Base-by-base conservation (phyloP, 352 stramenopile genomes). In the Saprolegnia diclina region DNA sequence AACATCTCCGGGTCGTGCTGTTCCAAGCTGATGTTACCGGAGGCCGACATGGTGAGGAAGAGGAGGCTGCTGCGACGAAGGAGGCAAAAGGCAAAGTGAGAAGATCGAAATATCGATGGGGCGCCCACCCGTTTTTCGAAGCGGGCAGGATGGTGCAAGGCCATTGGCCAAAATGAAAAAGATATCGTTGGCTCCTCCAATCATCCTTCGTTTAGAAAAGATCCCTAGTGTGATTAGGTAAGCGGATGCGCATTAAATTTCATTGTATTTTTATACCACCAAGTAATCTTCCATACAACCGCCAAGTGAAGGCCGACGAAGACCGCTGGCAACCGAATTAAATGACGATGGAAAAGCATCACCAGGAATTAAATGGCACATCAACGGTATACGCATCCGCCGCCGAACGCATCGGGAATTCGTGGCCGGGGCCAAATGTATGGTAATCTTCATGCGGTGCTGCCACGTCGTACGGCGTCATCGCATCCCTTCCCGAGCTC, bases 1-100 rank as follows among this genome's bases (percentile, higher is more conserved):
- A 97, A 99, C 55, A 99, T 81, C 76, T 98, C 95, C 5, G 96
- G 95, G 80, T 99, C 97, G 74, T 98, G 91, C 76, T 98, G 78
- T 70, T 95, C 79, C 37, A 98, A 87, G 64, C 89, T 78, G 50
- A 79, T 78, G 78, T 89, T 92, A 67, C 81, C 81, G 54, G 83
- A 57, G 14, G 22, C 22, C 21, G 18, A 61, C 62, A 56, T 61
- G 32, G 44, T 45, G 45, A 35, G 29, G 24, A 61, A 11, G 89
- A 26, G 52, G 13, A 92, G 74, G 98, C 96, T 81, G 92, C 98
- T 73, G 97, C 97, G 68, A 99, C 81, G 66, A 99, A 78, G 77
- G 77, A 99, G 98, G 24, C 94, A 78, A 65, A 92, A 98, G 38
- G 97, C 94, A 57, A 99, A 91, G 24, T 94, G 94, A 53, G 85